Evolutionary conservation across 352 stramenopile species (phyloP).

Genomic region (Globisporangium recalcitrans): DNA sequence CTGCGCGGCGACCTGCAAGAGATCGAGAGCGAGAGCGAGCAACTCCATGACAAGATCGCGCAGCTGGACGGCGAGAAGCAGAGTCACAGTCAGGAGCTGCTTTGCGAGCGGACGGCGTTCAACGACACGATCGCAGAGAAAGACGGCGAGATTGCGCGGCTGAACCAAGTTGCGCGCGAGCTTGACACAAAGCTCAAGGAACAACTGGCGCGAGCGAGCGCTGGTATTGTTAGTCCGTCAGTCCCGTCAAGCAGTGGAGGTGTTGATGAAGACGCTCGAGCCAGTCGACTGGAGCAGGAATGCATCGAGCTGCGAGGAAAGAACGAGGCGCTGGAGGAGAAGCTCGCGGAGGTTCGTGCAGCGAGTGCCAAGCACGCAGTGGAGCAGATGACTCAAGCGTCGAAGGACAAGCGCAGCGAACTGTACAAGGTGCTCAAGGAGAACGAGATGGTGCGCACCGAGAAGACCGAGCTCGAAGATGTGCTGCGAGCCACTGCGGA

Average conservation of each 20-base stretch:
- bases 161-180: conserved; percentile 19
- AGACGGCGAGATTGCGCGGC: conserved; percentile 22
- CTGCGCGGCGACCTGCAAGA: conserved; percentile 54
- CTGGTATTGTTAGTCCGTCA: too few species aligned
- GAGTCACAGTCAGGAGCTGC: conserved; percentile 10
- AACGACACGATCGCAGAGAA: conserved; percentile 15
- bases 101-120: neutral
- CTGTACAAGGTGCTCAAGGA: conserved; percentile 62
- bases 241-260: too few species aligned
- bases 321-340: conserved; percentile 34
- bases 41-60: conserved; percentile 56
- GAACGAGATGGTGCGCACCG: conserved; percentile 55
- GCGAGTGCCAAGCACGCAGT: conserved; percentile 29
- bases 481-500: conserved; percentile 31
- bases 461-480: conserved; percentile 31
- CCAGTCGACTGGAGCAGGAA: conserved; percentile 1
- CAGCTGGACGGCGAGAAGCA: conserved; percentile 27
- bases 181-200: neutral
- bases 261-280: neutral
- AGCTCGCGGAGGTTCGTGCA: conserved; percentile 32
- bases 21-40: conserved; percentile 55
- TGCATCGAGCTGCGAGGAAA: conserved; percentile 22
- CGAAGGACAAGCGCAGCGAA: conserved; percentile 48
- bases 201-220: neutral
- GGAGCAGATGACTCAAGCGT: conserved; percentile 33